Percentiles rank a stretch among this genome's conserved stretches.
Conservation (phyloP, 2,329 filamentous ascomycete species). For the Trichoderma afroharzianum region DNA sequence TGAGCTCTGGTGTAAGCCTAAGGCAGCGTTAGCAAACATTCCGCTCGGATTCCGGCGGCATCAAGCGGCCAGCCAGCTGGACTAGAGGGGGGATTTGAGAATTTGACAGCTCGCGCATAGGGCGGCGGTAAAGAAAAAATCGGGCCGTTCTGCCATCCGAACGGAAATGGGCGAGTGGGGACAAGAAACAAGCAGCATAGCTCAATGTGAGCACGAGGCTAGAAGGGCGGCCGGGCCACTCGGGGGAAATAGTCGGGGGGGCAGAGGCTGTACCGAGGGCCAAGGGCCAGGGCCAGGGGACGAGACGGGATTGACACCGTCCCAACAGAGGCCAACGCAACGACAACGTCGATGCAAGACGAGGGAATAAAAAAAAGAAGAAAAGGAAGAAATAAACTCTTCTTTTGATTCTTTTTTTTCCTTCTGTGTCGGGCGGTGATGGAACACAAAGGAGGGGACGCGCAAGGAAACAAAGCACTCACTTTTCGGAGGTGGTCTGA, state of each 20-base stretch:
- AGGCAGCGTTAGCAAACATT: constrained; percentile 24
- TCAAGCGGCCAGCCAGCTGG: not conserved
- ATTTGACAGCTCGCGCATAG: not conserved
- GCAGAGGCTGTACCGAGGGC: constrained; percentile 8
- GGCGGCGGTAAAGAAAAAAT: constrained; percentile 6
- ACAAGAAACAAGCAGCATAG: constrained; percentile 3
- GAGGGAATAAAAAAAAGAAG: not conserved
- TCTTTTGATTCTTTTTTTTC: not conserved
- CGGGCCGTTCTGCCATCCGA: constrained; percentile 17
- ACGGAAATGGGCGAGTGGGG: constrained; percentile 16
- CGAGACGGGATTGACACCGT: not conserved
- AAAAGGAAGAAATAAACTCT: not conserved
- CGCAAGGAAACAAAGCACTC: constrained; percentile 32
- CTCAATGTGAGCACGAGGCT: constrained; percentile 3
- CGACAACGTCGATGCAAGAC: not conserved
- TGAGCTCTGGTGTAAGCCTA: constrained; percentile 54
- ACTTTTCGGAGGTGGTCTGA: constrained; percentile 52
- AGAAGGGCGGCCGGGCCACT: constrained; percentile 17
- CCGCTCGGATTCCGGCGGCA: constrained; percentile 22
- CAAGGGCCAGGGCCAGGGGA: not conserved
- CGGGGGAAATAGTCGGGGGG: constrained; percentile 6
- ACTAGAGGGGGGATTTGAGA: not conserved
- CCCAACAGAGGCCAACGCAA: not conserved
- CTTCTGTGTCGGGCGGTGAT: not conserved
- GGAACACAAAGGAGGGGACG: not conserved